Conservation (phyloP, 2,329 filamentous ascomycete genomes). For the Paecilomyces variotii region DNA sequence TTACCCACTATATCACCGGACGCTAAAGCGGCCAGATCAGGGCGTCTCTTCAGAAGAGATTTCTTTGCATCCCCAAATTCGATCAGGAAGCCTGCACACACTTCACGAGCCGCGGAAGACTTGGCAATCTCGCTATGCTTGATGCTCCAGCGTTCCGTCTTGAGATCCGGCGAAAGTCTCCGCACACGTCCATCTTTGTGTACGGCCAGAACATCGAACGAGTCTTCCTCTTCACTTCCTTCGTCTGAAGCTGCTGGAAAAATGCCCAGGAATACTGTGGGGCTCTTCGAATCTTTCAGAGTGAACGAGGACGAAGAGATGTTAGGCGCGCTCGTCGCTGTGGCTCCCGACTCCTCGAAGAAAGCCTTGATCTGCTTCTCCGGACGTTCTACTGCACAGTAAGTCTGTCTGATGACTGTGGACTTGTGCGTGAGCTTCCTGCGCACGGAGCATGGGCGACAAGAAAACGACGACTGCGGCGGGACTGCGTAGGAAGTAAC, state of each 20-base stretch:
- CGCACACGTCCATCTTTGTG: conserved; percentile 37
- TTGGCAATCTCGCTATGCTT: conserved; percentile 26
- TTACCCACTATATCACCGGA: conserved; percentile 22
- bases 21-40: conserved; percentile 31
- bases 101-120: conserved; percentile 17
- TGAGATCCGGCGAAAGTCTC: conserved; percentile 32
- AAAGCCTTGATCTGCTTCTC: conserved; percentile 48
- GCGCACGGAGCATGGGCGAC: conserved; percentile 52
- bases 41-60: conserved; percentile 30
- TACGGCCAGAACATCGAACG: conserved; percentile 34
- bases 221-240: conserved; percentile 16
- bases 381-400: conserved; percentile 42
- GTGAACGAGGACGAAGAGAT: conserved; percentile 34
- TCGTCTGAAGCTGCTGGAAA: conserved; percentile 20
- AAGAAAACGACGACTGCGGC: conserved; percentile 50
- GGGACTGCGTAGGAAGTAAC: conserved; percentile 55
- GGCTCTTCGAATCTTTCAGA: conserved; percentile 29
- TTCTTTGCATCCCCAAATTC: conserved; percentile 36
- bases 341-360: conserved; percentile 38
- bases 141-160: conserved; percentile 32
- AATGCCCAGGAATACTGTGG: conserved; percentile 30
- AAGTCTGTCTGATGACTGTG: conserved; percentile 47
- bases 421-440: conserved; percentile 38
- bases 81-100: conserved; percentile 30
- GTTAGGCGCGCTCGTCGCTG: conserved; percentile 21